Conservation (phyloP, 2,329 filamentous ascomycete species). For the Aspergillus cejpii region DNA sequence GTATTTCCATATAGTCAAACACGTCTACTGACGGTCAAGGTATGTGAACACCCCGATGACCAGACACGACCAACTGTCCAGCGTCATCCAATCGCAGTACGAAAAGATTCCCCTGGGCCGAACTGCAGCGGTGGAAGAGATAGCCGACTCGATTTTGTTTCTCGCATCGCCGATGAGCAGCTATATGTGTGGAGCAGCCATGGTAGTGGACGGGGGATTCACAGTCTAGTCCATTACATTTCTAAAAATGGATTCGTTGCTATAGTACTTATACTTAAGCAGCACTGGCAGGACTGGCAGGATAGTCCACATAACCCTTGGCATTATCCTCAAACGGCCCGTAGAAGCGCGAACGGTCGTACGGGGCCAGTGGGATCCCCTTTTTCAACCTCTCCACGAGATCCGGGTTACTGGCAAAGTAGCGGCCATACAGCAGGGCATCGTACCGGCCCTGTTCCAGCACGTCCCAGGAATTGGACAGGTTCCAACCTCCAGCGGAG, state of each 20-base stretch:
- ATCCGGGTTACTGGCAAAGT: slow-evolving; percentile 48
- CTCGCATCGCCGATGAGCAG: slow-evolving; percentile 39
- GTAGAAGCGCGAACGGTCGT: slow-evolving; percentile 45
- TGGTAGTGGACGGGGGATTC: slow-evolving; percentile 27
- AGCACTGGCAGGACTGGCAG: slow-evolving; percentile 9
- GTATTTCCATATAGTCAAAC: slow-evolving; percentile 12
- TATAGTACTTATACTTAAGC: slow-evolving; percentile 1
- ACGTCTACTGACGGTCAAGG: slow-evolving; percentile 2
- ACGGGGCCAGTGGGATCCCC: slow-evolving; percentile 36
- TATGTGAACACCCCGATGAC: slow-evolving; percentile 24
- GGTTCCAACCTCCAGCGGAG: slow-evolving; percentile 50
- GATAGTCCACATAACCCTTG: slow-evolving; percentile 29
- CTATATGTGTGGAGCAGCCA: slow-evolving; percentile 38
- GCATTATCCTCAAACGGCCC: slow-evolving; percentile 33
- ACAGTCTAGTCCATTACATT: no score
- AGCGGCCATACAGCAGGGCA: slow-evolving; percentile 44
- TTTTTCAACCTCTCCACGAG: slow-evolving; percentile 42
- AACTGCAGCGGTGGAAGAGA: slow-evolving; percentile 46
- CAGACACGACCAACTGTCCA: slow-evolving; percentile 9
- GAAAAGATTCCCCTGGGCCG: slow-evolving; percentile 45
- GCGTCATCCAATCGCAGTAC: slow-evolving; percentile 32
- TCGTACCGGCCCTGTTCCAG: slow-evolving; percentile 46
- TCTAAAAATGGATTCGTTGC: background rate
- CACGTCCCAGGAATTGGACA: slow-evolving; percentile 47
- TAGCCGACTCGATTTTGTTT: slow-evolving; percentile 48